These are phyloP conservation scores for Candida nanaspora DNA, from an alignment of 805 yeast species.

Conservation along the genomic window DNA sequence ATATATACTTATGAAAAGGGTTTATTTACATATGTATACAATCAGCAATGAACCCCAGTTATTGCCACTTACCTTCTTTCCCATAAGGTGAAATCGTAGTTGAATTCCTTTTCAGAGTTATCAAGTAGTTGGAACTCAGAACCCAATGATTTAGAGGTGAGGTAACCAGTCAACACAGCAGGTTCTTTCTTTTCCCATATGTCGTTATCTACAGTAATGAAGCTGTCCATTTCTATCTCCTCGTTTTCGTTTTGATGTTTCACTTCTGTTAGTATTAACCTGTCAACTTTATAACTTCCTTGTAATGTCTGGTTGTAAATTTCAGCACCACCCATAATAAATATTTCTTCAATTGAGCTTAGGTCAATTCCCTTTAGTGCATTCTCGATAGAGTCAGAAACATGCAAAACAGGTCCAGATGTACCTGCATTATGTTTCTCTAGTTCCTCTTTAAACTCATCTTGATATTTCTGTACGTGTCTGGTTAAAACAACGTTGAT, in stretches of 20 bases:
- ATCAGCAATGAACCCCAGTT: no score
- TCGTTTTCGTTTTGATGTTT: constrained; percentile 19
- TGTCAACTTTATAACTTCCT: constrained; percentile 32
- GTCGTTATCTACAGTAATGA: constrained; percentile 34
- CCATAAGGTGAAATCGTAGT: constrained; percentile 60
- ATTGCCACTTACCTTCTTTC: no score
- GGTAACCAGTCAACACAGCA: constrained; percentile 28
- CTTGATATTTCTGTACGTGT: constrained; percentile 15
- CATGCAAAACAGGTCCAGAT: constrained; percentile 9
- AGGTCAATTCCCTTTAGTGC: constrained; percentile 31
- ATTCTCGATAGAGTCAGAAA: constrained; percentile 35
- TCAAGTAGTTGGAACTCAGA: constrained; percentile 22
- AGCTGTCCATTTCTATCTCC: constrained; percentile 60
- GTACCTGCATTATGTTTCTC: constrained; percentile 4
- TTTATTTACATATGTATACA: no score
- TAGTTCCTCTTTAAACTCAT: constrained; percentile 21
- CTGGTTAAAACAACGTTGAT: constrained; percentile 72
- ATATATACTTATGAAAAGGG: no score
- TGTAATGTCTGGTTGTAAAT: constrained; percentile 50
- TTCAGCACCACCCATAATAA: constrained; percentile 90
- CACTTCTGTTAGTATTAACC: constrained; percentile 67
- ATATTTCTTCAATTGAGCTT: constrained; percentile 47
- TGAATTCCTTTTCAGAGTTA: constrained; percentile 32
- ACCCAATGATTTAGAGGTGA: constrained; percentile 30
- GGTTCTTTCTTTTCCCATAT: constrained; percentile 32